phyloP scores from a whole-genome alignment of 1,284 basidiomycete genomes.

The Neotropicomus parvogracilis region DNA sequence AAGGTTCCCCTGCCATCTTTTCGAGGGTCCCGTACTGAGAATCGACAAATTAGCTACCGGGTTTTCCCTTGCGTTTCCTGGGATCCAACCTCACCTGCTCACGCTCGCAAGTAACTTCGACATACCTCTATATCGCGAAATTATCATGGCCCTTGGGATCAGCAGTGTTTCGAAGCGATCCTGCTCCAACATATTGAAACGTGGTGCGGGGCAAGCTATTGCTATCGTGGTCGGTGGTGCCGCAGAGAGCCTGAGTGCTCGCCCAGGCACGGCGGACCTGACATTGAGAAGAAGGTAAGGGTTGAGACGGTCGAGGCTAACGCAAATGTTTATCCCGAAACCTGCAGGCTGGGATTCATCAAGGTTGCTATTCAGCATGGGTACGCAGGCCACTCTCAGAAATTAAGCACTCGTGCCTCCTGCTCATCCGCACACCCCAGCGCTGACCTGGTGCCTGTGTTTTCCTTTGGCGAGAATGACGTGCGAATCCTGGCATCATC shows the following conservation, averaged over 20 bases:
- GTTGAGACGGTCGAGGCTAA: background rate
- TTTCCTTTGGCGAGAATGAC: constrained; percentile 98
- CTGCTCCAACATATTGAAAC: constrained; percentile 81
- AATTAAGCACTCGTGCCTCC: background rate
- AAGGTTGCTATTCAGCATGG: constrained; percentile 95
- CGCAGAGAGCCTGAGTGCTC: constrained; percentile 89
- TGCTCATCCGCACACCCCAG: constrained; percentile 36
- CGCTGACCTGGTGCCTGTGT: constrained; percentile 91
- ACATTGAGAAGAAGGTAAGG: constrained; percentile 74
- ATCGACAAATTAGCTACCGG: constrained; percentile 63
- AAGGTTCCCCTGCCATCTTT: constrained; percentile 48
- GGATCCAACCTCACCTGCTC: constrained; percentile 88
- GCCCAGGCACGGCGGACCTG: constrained; percentile 92
- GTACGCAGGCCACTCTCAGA: constrained; percentile 37
- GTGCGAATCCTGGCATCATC: constrained; percentile 44
- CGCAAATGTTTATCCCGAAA: background rate
- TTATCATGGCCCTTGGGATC: constrained; percentile 81
- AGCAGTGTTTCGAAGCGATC: constrained; percentile 89
- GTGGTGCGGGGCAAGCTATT: constrained; percentile 66
- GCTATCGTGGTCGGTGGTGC: constrained; percentile 97
- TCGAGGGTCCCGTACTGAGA: constrained; percentile 1
- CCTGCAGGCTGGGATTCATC: constrained; percentile 82
- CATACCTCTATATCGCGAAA: constrained; percentile 91
- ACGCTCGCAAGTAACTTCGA: constrained; percentile 90
- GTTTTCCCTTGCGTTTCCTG: constrained; percentile 90